phyloP scores from a whole-genome alignment of 306 rosid genomes.

The Acmispon strigosus region DNA sequence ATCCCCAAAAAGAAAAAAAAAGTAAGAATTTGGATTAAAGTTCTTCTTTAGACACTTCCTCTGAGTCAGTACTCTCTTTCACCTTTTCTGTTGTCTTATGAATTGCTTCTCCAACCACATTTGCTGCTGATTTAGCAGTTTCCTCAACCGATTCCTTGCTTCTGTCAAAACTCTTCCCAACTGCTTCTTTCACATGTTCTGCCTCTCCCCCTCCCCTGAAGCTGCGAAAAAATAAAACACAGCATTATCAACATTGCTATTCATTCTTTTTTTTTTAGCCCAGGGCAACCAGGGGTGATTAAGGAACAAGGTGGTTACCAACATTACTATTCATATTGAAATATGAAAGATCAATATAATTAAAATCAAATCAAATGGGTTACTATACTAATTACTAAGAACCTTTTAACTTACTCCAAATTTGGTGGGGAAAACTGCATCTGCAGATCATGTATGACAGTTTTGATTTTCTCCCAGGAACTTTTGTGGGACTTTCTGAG shows the following conservation, averaged over 20 bases:
- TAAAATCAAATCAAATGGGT: not conserved
- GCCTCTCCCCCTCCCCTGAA: slow-evolving; percentile 30
- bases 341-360: not conserved
- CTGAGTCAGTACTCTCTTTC: slow-evolving; percentile 11
- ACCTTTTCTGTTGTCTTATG: slow-evolving; percentile 33
- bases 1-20: not conserved
- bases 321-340: not conserved
- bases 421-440: slow-evolving; percentile 49
- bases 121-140: slow-evolving; percentile 53
- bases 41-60: slow-evolving; percentile 33
- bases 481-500: slow-evolving; percentile 45
- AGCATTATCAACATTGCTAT: not conserved
- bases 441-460: slow-evolving; percentile 35
- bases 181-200: slow-evolving; percentile 32
- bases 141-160: slow-evolving; percentile 59
- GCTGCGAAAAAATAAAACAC: slow-evolving; percentile 16
- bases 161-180: slow-evolving; percentile 37
- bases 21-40: slow-evolving; percentile 21
- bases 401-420: slow-evolving; percentile 40
- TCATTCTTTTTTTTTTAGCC: too few relatives aligned
- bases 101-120: slow-evolving; percentile 36
- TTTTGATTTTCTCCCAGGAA: slow-evolving; percentile 47
- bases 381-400: not conserved
- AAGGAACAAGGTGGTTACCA: too few relatives aligned
- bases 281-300: too few relatives aligned